phyloP scores from a whole-genome alignment of 75 land plant species.

The Picea sitchensis region DNA sequence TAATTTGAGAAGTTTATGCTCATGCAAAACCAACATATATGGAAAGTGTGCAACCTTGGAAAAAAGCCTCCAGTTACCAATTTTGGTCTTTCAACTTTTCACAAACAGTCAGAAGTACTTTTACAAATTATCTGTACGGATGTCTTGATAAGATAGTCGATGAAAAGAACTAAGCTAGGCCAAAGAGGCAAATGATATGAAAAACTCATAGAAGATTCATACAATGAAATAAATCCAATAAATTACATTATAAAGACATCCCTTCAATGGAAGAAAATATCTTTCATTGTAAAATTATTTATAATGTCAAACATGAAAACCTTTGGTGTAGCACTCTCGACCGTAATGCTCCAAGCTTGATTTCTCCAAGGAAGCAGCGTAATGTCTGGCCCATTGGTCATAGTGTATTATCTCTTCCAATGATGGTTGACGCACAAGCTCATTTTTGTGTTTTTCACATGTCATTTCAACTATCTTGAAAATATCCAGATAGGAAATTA shows the following conservation, averaged over 20 bases:
- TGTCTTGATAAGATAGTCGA: not conserved
- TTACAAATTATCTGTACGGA: not conserved
- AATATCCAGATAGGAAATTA: conserved; percentile 89
- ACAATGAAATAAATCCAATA: not conserved
- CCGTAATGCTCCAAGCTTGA: conserved; percentile 24
- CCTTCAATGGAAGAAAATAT: not conserved
- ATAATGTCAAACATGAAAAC: not conserved
- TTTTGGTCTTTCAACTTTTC: not conserved
- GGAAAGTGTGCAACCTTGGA: not conserved
- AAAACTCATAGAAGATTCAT: not conserved
- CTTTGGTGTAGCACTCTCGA: conserved; percentile 17
- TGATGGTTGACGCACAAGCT: conserved; percentile 61
- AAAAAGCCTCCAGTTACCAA: not conserved
- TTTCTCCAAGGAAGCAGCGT: conserved; percentile 44
- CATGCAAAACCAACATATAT: not conserved
- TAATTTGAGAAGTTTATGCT: not conserved
- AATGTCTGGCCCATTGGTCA: conserved; percentile 85
- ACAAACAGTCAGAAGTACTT: not conserved
- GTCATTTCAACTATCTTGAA: conserved; percentile 86
- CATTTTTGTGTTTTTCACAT: conserved; percentile 71
- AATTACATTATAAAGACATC: not conserved
- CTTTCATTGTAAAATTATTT: not conserved
- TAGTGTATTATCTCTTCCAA: conserved; percentile 89
- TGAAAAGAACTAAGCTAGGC: not conserved
- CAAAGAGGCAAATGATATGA: not conserved